Conservation (phyloP, 768 basidiomycete species). For the Mycena kentingensis region DNA sequence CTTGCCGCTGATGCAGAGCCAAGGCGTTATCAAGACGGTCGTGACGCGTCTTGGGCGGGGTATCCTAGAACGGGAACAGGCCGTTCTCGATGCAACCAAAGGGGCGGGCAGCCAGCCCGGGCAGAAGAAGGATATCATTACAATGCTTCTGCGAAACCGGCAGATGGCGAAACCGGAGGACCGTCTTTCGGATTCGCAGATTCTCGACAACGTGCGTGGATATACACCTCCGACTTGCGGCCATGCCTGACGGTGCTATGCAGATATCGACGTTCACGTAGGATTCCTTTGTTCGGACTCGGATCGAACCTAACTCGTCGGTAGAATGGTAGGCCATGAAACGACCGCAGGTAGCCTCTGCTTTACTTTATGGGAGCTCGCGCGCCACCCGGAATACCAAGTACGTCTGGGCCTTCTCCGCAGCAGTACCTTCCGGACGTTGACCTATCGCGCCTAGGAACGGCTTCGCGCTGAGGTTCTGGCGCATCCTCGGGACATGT, state of each 20-base stretch:
- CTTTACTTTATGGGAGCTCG: slow-evolving; percentile 43
- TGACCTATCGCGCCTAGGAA: slow-evolving; percentile 21
- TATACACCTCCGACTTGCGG: background rate
- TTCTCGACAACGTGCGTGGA: slow-evolving; percentile 30
- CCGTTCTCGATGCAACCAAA: background rate
- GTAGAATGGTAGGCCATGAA: slow-evolving; percentile 45
- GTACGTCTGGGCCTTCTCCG: slow-evolving; percentile 2
- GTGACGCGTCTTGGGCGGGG: slow-evolving; percentile 26
- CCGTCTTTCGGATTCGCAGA: slow-evolving; percentile 23
- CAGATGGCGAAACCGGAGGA: slow-evolving; percentile 5
- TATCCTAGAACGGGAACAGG: slow-evolving; percentile 26
- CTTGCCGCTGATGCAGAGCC: slow-evolving; percentile 26
- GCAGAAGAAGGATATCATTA: slow-evolving; percentile 29
- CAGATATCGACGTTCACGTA: slow-evolving; percentile 26
- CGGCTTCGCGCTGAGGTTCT: slow-evolving; percentile 42
- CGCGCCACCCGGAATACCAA: slow-evolving; percentile 38
- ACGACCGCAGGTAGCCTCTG: slow-evolving; percentile 40
- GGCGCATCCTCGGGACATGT: slow-evolving; percentile 30
- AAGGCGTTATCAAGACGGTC: slow-evolving; percentile 29
- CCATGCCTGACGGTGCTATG: background rate
- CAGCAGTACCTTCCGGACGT: background rate
- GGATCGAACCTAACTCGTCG: background rate
- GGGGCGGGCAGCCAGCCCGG: background rate
- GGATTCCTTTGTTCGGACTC: background rate
- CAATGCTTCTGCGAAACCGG: slow-evolving; percentile 24